Evolutionary conservation across 306 rosid species (phyloP), one percentile per base, ranked within the genome.

Genomic region (Corylus americana): DNA sequence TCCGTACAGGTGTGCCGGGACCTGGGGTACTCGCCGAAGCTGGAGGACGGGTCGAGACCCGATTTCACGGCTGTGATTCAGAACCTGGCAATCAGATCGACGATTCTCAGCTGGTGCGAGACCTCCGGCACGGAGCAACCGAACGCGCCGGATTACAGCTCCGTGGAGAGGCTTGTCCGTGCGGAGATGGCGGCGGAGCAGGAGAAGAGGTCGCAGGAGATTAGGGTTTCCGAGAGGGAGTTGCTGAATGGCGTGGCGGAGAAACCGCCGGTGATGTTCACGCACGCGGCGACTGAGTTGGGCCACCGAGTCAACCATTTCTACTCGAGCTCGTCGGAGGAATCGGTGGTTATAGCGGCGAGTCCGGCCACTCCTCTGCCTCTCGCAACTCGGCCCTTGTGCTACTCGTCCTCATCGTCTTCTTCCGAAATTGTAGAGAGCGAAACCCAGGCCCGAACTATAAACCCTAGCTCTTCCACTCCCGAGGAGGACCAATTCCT

Each of bases 261-360:
- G 8, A 81, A 80, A 0, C 95, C 99, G 18, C 90, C 91, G 73
- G 73, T 90, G 77, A 74, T 70, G 17, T 81, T 83, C 85, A 88
- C 97, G 4, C 98, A 95, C 88, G 98, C 99, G 18, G 94, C 86
- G 57, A 95, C 99, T 0, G 98, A 95, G 82, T 70, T 93, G 1
- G 89, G 91, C 7, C 94, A 79, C 55, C 93, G 96, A 20, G 84
- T 80, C 29, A 86, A 87, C 59, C 85, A 75, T 73, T 90, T 85
- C 83, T 63, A 86, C 61, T 87, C 91, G 4, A 71, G 86, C n/a
- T 80, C 94, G 0, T 81, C 92, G 0, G 92, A 88, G 78, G 92
- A 88, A 50, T 88, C 92, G 2, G 89, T 88, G 0, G 74, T 86
- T 0, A 69, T 88, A 27, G 64, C 57, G 11, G 80, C 78, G 54